Conservation (phyloP, 371 early-diverging fungal genomes). For the Mucor indicus region DNA sequence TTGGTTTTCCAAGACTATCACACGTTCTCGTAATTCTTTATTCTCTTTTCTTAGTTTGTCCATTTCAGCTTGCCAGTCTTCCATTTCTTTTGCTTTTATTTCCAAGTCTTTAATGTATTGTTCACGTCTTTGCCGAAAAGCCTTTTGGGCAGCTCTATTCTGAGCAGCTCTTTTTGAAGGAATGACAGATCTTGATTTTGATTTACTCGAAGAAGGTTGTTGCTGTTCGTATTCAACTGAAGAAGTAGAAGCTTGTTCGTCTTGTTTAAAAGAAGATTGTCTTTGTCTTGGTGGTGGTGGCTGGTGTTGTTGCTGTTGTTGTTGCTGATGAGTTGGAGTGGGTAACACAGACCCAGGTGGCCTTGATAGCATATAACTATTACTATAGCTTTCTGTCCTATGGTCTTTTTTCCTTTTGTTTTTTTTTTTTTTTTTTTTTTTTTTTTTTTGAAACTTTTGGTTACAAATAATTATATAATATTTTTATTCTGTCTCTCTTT, state of each 20-base stretch:
- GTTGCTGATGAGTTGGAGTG: slow-evolving; percentile 5
- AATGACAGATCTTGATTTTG: slow-evolving; percentile 18
- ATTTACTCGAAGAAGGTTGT: no score
- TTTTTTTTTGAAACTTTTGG: neutral
- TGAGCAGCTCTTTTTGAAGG: slow-evolving; percentile 35
- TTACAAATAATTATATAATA: no score
- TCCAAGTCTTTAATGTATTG: slow-evolving; percentile 50
- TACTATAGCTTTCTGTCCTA: slow-evolving; percentile 5
- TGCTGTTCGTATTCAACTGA: no score
- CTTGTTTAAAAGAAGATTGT: neutral
- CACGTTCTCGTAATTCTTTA: slow-evolving; percentile 19
- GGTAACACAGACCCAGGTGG: slow-evolving; percentile 20
- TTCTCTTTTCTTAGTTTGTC: slow-evolving; percentile 41
- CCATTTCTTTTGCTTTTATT: slow-evolving; percentile 40
- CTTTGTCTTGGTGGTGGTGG: no score
- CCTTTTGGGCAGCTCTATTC: slow-evolving; percentile 47
- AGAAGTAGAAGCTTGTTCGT: slow-evolving; percentile 5
- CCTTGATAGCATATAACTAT: slow-evolving; percentile 13
- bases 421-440: neutral
- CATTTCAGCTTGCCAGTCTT: slow-evolving; percentile 49
- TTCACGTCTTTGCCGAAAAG: slow-evolving; percentile 47
- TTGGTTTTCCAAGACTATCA: slow-evolving; percentile 11
- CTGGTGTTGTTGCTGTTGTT: neutral
- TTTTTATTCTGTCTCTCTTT: neutral
- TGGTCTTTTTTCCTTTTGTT: neutral